A percentile compares a stretch with the other conserved stretches of the same genome.
phyloP scores from a whole-genome alignment of 441 rosid genomes.

The Gossypium armourianum region DNA sequence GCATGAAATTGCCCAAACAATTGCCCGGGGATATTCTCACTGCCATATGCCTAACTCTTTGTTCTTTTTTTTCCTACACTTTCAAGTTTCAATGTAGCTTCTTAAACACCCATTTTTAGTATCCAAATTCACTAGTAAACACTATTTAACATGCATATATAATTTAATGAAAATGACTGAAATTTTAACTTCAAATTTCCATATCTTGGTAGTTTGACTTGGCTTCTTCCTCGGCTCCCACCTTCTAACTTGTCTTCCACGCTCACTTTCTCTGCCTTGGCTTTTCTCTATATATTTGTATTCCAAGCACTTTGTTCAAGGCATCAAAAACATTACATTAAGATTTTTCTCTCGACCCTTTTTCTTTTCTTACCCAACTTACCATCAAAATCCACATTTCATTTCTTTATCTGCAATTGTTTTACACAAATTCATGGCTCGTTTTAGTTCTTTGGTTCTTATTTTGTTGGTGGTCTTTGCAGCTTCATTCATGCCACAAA shows the following conservation, averaged over 20 bases:
- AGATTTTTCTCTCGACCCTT: background rate
- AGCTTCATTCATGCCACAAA: conserved; percentile 16
- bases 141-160: background rate
- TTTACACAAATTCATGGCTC: conserved; percentile 27
- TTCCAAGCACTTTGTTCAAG: background rate
- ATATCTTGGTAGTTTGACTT: conserved; percentile 21
- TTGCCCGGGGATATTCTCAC: conserved; percentile 27
- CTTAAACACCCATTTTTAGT: background rate
- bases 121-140: background rate
- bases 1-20: conserved; percentile 14
- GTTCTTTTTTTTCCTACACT: background rate
- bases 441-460: conserved; percentile 15
- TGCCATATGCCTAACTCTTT: conserved; percentile 14
- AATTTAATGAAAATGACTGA: background rate
- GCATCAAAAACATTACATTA: background rate
- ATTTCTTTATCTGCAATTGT: background rate
- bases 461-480: conserved; percentile 19
- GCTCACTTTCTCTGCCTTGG: conserved; percentile 11
- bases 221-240: conserved; percentile 2
- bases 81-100: background rate
- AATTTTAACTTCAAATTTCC: background rate
- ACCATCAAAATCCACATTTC: conserved; percentile 8
- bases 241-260: conserved; percentile 15
- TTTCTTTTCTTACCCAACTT: background rate
- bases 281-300: conserved; percentile 5